phyloP scores from a whole-genome alignment of 2,329 filamentous ascomycete species.

The Epichloe gansuensis region DNA sequence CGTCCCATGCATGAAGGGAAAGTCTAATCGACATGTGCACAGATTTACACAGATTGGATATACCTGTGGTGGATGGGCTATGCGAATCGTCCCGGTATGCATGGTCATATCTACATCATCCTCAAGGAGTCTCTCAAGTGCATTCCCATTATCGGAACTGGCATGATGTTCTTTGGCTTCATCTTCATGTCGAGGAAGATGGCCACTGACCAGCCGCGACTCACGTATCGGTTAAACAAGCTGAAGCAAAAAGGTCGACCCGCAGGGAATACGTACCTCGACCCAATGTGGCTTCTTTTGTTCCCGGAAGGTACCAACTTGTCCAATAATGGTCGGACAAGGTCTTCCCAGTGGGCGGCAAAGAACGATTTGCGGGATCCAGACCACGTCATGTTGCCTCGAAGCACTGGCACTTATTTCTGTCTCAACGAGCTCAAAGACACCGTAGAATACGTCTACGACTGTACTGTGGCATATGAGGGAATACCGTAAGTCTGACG shows the following conservation, averaged over 20 bases:
- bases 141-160: conserved; percentile 67
- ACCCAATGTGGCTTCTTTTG: conserved; percentile 83
- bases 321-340: conserved; percentile 55
- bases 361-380: conserved; percentile 63
- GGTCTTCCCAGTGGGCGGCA: conserved; percentile 63
- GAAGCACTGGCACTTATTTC: conserved; percentile 71
- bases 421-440: conserved; percentile 64
- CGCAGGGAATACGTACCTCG: conserved; percentile 41
- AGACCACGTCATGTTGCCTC: conserved; percentile 62
- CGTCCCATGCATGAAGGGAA: background rate
- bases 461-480: conserved; percentile 93
- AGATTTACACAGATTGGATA: conserved; percentile 83
- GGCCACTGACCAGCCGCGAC: conserved; percentile 63
- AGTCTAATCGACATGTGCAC: conserved; percentile 1
- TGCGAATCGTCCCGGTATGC: conserved; percentile 60
- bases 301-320: conserved; percentile 84
- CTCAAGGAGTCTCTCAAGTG: conserved; percentile 77
- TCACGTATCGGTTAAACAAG: conserved; percentile 61
- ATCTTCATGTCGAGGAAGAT: conserved; percentile 89
- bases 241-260: conserved; percentile 48
- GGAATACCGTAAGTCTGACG: conserved; percentile 66
- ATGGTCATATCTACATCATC: conserved; percentile 82
- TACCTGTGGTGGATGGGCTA: conserved; percentile 95
- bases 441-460: conserved; percentile 73
- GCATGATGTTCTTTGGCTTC: conserved; percentile 79